Conservation (phyloP, 108 stramenopile species). For the Pseudonitzschia multiseries region DNA sequence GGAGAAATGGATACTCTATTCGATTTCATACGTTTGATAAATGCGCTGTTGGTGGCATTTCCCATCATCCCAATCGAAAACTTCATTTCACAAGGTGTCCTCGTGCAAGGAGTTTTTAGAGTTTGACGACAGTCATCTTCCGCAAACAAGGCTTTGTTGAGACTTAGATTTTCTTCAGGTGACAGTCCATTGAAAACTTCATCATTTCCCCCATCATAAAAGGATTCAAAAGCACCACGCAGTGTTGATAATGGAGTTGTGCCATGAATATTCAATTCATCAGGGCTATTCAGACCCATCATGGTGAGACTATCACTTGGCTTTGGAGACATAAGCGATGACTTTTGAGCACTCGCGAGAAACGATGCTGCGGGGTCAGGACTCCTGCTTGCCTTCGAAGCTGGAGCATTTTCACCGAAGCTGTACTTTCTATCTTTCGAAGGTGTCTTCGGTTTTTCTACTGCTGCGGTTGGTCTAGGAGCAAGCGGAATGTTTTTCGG, state of each 20-base stretch:
- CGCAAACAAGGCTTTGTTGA: constrained; percentile 52
- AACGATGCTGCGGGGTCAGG: constrained; percentile 3
- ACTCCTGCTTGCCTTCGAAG: constrained; percentile 9
- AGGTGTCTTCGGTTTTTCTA: constrained; percentile 8
- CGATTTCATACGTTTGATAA: constrained; percentile 21
- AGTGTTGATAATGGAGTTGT: constrained; percentile 50
- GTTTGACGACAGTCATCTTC: constrained; percentile 26
- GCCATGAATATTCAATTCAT: constrained; percentile 38
- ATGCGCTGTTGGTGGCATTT: constrained; percentile 4
- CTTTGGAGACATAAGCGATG: neutral
- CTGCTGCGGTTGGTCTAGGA: constrained; percentile 20
- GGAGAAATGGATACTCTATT: constrained; percentile 39
- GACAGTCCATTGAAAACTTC: constrained; percentile 33
- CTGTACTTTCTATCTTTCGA: neutral
- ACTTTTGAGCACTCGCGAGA: constrained; percentile 3
- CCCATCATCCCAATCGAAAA: constrained; percentile 10
- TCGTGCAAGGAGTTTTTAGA: constrained; percentile 35
- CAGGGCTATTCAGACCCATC: constrained; percentile 29
- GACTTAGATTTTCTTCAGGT: constrained; percentile 35
- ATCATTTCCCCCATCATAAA: constrained; percentile 11
- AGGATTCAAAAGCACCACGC: constrained; percentile 40
- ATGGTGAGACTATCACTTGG: neutral
- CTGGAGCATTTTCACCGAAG: constrained; percentile 7
- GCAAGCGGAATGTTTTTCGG: constrained; percentile 28
- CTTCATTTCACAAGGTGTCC: constrained; percentile 7